Conservation (phyloP, 176 grass and related monocot species). For the Pontederia crassipes region DNA sequence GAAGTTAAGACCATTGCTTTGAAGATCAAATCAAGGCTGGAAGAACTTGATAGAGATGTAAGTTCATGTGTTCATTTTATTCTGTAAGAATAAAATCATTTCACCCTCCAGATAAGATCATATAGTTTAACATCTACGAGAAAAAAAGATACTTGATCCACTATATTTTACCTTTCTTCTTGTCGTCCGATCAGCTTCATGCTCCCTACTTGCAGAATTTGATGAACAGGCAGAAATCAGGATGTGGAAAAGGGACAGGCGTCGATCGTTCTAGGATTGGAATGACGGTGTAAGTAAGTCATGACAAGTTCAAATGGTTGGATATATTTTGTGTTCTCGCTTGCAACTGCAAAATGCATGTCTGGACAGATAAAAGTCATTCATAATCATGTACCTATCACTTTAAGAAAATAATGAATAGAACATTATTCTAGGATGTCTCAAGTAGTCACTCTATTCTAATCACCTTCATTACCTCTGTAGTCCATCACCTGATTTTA, state of each 20-base stretch:
- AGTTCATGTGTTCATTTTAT: not conserved
- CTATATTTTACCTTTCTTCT: not conserved
- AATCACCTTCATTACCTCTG: too few species aligned
- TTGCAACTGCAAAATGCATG: not conserved
- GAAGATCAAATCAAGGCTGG: slow-evolving; percentile 33
- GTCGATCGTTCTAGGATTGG: slow-evolving; percentile 39
- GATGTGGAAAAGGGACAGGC: slow-evolving; percentile 32
- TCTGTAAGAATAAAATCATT: not conserved
- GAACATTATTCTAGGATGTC: too few species aligned
- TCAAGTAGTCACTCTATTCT: too few species aligned
- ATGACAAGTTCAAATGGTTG: not conserved
- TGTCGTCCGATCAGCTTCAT: not conserved
- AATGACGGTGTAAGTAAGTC: slow-evolving; percentile 49
- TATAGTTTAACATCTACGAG: not conserved
- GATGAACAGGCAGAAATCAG: slow-evolving; percentile 26
- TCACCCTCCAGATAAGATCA: not conserved
- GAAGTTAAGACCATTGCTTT: slow-evolving; percentile 30
- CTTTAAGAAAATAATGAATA: too few species aligned
- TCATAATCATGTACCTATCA: not conserved
- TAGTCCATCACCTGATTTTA: too few species aligned
- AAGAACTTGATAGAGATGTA: slow-evolving; percentile 43
- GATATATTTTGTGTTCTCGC: not conserved
- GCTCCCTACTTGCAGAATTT: slow-evolving; percentile 23
- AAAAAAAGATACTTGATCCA: not conserved
- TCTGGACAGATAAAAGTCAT: not conserved